A percentile compares a stretch with the other conserved stretches of the same genome.
phyloP scores from a whole-genome alignment of 2,329 filamentous ascomycete genomes.

The Penicillium occitanis region DNA sequence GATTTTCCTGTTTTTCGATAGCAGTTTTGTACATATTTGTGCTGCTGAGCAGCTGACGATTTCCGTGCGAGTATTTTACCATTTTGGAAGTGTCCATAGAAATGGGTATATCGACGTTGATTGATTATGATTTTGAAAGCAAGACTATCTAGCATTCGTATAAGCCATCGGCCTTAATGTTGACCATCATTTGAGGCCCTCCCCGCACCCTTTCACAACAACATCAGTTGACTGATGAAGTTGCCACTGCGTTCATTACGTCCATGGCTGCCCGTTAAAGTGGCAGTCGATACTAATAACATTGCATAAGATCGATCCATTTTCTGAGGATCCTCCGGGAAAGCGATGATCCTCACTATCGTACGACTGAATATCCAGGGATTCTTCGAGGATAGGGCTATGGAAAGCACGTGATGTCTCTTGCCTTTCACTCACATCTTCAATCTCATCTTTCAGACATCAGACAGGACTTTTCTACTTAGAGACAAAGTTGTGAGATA shows the following conservation, averaged over 20 bases:
- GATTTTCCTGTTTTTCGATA: not conserved
- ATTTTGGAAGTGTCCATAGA: slow-evolving; percentile 10
- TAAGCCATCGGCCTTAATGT: not conserved
- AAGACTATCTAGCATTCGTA: not conserved
- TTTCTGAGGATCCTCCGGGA: not conserved
- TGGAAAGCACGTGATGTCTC: not conserved
- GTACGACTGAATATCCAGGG: not conserved
- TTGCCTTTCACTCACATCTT: not conserved
- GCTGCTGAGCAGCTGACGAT: slow-evolving; percentile 21
- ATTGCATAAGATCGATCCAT: not conserved
- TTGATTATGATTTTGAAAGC: not conserved
- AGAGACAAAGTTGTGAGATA: not conserved
- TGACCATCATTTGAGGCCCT: not conserved
- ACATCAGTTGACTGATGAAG: not conserved
- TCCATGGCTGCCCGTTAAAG: not conserved
- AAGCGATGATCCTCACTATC: not conserved
- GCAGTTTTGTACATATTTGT: slow-evolving; percentile 28
- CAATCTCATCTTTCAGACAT: too few species aligned
- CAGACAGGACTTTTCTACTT: too few species aligned
- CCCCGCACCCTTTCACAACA: not conserved
- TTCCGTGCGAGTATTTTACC: slow-evolving; percentile 6
- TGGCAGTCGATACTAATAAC: not conserved
- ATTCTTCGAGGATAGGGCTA: not conserved
- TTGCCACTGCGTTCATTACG: not conserved
- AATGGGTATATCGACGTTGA: not conserved